Evolutionary conservation across 2,329 filamentous ascomycete species (phyloP).

Genomic region (Sarocladium strictum): DNA sequence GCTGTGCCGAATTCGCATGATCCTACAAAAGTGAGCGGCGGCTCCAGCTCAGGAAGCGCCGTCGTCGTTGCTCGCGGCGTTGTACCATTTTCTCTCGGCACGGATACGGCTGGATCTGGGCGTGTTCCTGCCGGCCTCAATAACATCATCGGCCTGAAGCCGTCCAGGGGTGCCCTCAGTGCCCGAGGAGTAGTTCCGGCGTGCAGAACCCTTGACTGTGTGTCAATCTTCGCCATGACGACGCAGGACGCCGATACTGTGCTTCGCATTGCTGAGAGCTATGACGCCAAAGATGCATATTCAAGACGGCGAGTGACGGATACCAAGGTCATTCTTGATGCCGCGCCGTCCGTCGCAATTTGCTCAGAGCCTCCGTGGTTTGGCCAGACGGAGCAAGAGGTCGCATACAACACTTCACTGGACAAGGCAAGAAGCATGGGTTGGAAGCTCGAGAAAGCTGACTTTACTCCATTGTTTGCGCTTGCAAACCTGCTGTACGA

Average conservation of each 20-base stretch:
- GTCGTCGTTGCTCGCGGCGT: conserved; percentile 47
- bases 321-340: conserved; percentile 41
- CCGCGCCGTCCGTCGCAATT: conserved; percentile 23
- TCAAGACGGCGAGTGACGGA: conserved; percentile 29
- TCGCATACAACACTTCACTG: conserved; percentile 37
- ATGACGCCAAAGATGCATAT: conserved; percentile 44
- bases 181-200: conserved; percentile 46
- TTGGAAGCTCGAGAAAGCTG: conserved; percentile 34
- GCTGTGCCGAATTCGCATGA: conserved; percentile 46
- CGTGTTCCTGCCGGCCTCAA: conserved; percentile 48
- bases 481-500: conserved; percentile 50
- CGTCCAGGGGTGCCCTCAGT: conserved; percentile 47
- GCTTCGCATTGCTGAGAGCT: conserved; percentile 40
- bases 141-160: conserved; percentile 45
- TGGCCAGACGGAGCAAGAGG: conserved; percentile 27
- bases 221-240: conserved; percentile 45
- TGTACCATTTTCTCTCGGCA: conserved; percentile 51
- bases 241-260: conserved; percentile 43
- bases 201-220: conserved; percentile 51
- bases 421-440: conserved; percentile 30
- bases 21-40: conserved; percentile 34
- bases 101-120: conserved; percentile 50
- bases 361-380: conserved; percentile 37
- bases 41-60: conserved; percentile 52
- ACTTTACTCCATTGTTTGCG: conserved; percentile 44